Evolutionary conservation across 768 basidiomycete species (phyloP).

Genomic region (Gyrodon lividus): DNA sequence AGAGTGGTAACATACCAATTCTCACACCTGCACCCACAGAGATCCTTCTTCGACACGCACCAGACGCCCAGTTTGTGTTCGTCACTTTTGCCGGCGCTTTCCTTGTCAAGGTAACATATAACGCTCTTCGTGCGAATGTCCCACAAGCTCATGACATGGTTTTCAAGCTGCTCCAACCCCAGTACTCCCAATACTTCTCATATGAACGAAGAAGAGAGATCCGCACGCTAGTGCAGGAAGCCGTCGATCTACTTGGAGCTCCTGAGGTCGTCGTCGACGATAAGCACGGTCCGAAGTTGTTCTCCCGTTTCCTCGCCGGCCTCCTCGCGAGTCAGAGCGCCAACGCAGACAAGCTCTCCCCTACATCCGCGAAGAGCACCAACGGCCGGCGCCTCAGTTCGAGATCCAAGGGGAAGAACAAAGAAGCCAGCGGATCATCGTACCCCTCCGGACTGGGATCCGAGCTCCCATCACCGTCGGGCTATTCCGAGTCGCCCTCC

Average conservation of each 20-base stretch:
- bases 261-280: slow-evolving; percentile 77
- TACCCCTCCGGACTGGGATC: slow-evolving; percentile 10
- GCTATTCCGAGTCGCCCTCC: slow-evolving; percentile 40
- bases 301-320: slow-evolving; percentile 74
- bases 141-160: neutral
- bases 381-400: slow-evolving; percentile 19
- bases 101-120: slow-evolving; percentile 62
- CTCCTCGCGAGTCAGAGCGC: slow-evolving; percentile 62
- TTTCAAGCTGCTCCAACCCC: slow-evolving; percentile 72
- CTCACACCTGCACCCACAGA: slow-evolving; percentile 33
- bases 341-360: slow-evolving; percentile 12
- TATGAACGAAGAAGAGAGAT: slow-evolving; percentile 61
- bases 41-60: slow-evolving; percentile 65
- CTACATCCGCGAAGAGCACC: slow-evolving; percentile 14
- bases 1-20: neutral
- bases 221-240: slow-evolving; percentile 58
- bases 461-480: slow-evolving; percentile 24
- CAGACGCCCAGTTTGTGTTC: slow-evolving; percentile 78
- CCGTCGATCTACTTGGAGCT: slow-evolving; percentile 65
- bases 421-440: slow-evolving; percentile 1
- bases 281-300: slow-evolving; percentile 77
- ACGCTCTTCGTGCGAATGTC: neutral
- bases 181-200: slow-evolving; percentile 61
- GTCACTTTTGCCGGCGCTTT: slow-evolving; percentile 81
- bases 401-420: slow-evolving; percentile 18